Evolutionary conservation across 441 rosid genomes (phyloP), one percentile per base, ranked within the genome.

Genomic region (Hura crepitans): DNA sequence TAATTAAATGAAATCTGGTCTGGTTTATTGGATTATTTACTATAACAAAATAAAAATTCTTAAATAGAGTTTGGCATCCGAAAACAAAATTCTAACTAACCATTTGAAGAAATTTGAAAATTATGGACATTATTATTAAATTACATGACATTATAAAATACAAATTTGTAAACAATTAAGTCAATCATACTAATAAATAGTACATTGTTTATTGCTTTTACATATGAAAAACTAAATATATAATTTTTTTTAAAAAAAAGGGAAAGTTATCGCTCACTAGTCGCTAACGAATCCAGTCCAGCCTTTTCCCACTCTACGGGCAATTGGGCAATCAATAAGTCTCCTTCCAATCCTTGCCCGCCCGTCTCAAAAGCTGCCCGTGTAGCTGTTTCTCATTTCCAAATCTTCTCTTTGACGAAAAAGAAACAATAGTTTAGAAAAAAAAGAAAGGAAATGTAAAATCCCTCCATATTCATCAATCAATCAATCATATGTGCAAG

Each of bases 401-500:
- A 27, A 17, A 49, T 18, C 61, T 22, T 15, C 13, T 51, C 61
- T 57, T 61, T 67, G 64, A 65, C 67, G 33, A 55, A 70, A 50
- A 68, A n/a, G 31, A 62, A 70, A 5, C 46, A 60, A 42, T 13
- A 62, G 73, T 5, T 14, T 2, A 62, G 33, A 59, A 23, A 68
- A 17, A 67, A 37, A n/a, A 4, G 47, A 17, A 14, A 12, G 2
- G 18, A 30, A 53, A 23, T 1, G 15, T 15, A 27, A 65, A 69
- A 55, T 72, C 23, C 27, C 37, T 56, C n/a, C 7, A 47, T 23
- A 3, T 2, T 22, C 42, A 17, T 11, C 33, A 6, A 5, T 31
- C 53, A 17, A 61, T 84, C 80, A 78, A 59, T 83, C 83, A 72
- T 81, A 88, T 35, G 89, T 84, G 87, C 98, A 93, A 43, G 89